Percentiles rank a stretch among this genome's conserved stretches.
Conservation (phyloP, 345 rosid genomes). For the Xanthoceras sorbifolium region DNA sequence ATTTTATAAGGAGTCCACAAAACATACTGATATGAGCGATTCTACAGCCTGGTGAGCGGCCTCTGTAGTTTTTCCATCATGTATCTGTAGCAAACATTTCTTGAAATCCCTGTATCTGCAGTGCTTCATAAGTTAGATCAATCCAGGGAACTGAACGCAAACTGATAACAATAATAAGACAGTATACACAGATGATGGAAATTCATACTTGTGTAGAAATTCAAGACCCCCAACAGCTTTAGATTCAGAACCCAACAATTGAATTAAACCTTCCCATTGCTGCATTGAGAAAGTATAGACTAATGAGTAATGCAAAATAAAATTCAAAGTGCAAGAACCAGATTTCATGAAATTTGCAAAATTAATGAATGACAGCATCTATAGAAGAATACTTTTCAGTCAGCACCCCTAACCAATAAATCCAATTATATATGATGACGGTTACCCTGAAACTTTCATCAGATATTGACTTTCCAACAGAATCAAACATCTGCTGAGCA, state of each 20-base stretch:
- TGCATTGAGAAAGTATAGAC: slow-evolving; percentile 34
- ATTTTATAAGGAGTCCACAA: not conserved
- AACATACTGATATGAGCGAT: slow-evolving; percentile 72
- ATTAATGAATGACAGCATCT: not conserved
- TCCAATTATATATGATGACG: slow-evolving; percentile 6
- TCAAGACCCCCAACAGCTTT: slow-evolving; percentile 85
- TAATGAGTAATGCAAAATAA: not conserved
- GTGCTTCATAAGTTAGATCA: slow-evolving; percentile 11
- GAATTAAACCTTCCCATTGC: slow-evolving; percentile 98
- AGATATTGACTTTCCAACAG: slow-evolving; percentile 90
- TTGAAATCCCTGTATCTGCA: slow-evolving; percentile 92
- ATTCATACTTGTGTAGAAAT: slow-evolving; percentile 81
- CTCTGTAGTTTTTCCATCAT: slow-evolving; percentile 55
- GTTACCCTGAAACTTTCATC: slow-evolving; percentile 88
- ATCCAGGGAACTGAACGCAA: slow-evolving; percentile 9
- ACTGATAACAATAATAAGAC: not conserved
- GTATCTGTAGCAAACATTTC: slow-evolving; percentile 67
- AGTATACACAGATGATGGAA: not conserved
- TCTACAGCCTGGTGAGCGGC: slow-evolving; percentile 72
- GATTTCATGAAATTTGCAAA: slow-evolving; percentile 4
- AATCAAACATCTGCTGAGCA: slow-evolving; percentile 84
- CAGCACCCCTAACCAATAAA: not conserved
- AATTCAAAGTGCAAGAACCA: not conserved
- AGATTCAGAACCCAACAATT: slow-evolving; percentile 80
- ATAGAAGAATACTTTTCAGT: not conserved